Percentiles rank a stretch among this genome's conserved stretches.
These are phyloP conservation scores for Pueraria montana DNA, from an alignment of 306 rosid species.

Conservation along the genomic window DNA sequence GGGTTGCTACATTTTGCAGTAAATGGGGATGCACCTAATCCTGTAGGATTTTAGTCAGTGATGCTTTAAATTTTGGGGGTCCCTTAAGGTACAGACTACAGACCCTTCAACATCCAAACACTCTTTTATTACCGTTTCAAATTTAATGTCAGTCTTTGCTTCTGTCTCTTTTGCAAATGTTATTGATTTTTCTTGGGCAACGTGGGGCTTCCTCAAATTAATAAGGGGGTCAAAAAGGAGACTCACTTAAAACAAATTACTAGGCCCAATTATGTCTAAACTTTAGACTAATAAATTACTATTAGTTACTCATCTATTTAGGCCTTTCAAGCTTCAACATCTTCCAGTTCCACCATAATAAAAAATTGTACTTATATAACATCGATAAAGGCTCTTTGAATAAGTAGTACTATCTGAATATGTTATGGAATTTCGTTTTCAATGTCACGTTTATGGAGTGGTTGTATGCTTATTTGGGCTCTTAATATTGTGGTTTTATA, in stretches of 20 bases:
- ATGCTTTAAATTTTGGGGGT: slow-evolving; percentile 64
- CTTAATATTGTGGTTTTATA: not conserved
- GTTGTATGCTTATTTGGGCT: not conserved
- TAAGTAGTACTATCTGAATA: not conserved
- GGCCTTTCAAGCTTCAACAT: not conserved
- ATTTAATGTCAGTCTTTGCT: slow-evolving; percentile 66
- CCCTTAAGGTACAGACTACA: slow-evolving; percentile 55
- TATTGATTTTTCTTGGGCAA: slow-evolving; percentile 58
- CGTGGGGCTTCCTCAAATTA: slow-evolving; percentile 53
- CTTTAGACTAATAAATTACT: not conserved
- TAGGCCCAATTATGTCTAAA: not conserved
- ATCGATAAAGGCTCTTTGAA: too few relatives aligned
- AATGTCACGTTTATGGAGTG: not conserved
- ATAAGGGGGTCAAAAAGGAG: not conserved
- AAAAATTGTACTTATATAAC: not conserved
- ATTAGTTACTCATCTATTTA: not conserved
- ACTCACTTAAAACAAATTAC: not conserved
- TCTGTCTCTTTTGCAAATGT: slow-evolving; percentile 56
- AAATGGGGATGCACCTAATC: slow-evolving; percentile 58
- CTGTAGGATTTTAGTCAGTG: slow-evolving; percentile 65
- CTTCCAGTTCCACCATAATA: not conserved
- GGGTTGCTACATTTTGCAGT: slow-evolving; percentile 53
- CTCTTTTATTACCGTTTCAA: slow-evolving; percentile 78
- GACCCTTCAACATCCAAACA: slow-evolving; percentile 70
- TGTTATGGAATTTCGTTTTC: slow-evolving; percentile 27